Evolutionary conservation across 2,329 filamentous ascomycete genomes (phyloP), one percentile per base, ranked within the genome.

Genomic region (Xylaria digitata): DNA sequence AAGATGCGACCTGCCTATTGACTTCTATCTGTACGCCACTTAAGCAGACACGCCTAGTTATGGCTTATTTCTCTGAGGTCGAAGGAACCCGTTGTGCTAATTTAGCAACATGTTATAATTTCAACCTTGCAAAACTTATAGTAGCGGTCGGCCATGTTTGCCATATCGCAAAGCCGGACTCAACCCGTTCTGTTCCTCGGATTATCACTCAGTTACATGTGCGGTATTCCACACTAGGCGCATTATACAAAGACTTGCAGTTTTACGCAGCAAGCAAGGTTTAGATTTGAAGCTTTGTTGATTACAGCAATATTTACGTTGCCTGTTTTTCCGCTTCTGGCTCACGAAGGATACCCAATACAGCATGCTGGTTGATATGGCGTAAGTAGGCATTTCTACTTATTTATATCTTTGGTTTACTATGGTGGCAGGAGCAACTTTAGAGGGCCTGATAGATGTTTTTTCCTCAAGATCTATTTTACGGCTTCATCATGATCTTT

Each of bases 261-360:
- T 21, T 46, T 21, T n/a, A 4, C n/a, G 13, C 11, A 17, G 13
- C 32, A 30, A 30, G 43, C 43, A 30, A 46, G 19, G 30, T 49
- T 42, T 52, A 52, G 32, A 56, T 42, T 23, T 17, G 30, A 26
- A 37, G 5, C 8, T 23, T 30, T 52, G 30, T 40, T 15, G 17
- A n/a, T 54, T 32, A 42, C 19, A 50, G 46, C 17, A 21, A 54
- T 52, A 32, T 19, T 26, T 52, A 13, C 43, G 17, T 53, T 46
- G 26, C 19, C 6, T 58, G 15, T 34, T 56, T 45, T 46, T 37
- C 21, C 23, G n/a, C 15, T 50, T 63, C 45, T 59, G 13, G 23
- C 11, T 53, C 56, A 60, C 13, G 61, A 62, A 65, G 61, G 57
- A 69, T 69, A 69, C 67, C 67, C 67, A 64, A 55, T 54, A 61